Base-by-base conservation (phyloP, 1,284 basidiomycete genomes). In the Cutaneotrichosporon dermatis region DNA sequence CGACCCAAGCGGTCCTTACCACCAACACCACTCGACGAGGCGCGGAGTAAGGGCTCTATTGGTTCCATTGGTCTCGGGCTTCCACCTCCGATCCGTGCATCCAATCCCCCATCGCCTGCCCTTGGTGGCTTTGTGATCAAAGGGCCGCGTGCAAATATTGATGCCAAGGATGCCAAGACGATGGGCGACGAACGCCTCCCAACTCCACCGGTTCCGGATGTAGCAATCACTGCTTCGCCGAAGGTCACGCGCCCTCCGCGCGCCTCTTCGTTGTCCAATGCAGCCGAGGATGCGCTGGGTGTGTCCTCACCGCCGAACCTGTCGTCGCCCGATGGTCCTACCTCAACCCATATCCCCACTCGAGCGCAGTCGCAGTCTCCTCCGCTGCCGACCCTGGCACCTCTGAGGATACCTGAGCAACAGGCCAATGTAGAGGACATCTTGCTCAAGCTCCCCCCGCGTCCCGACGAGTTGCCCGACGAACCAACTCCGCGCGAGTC, bases 401-500 rank as follows among this genome's bases (percentile, higher is more conserved):
- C 37, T 5, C 50, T 42, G 49, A 51, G 49, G 15, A 36, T 60
- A 6, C 58, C 59, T 4, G 58, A 55, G 16, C 53, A 53, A 12
- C 59, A 56, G 54, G 54, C 11, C 6, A 44, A 25, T 46, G 10
- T 53, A 4, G 44, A 52, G 0, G 54, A 55, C 9, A 6, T 55
- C 10, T 9, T 33, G 3, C 49, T 69, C 48, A 64, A 67, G 44
- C 66, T 75, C 10, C 73, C 73, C 35, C 63, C 72, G 5, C 69
- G 71, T 7, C 73, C 73, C 3, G 69, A 72, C 54, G 67, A 71
- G 59, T 68, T 75, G 57, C 70, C 71, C 8, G 69, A 71, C 36
- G 63, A 48, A 7, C 49, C 53, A 3, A 40, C 55, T 9, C 11
- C 37, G 2, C 50, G 51, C 4, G 52, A 44, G 9, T 51, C 57